phyloP scores from a whole-genome alignment of 306 rosid genomes.

The Clitoria ternatea region DNA sequence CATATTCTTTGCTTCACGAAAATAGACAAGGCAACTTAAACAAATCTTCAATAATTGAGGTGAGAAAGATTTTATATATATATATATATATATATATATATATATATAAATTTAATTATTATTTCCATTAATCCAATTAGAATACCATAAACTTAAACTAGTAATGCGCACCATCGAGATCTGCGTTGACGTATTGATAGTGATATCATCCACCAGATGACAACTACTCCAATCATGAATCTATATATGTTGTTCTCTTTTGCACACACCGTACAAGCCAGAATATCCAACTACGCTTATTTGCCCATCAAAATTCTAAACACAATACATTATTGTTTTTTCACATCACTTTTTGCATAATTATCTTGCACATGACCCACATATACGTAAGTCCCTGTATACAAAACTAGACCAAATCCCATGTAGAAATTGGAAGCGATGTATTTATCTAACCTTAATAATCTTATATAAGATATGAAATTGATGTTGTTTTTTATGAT shows the following conservation, averaged over 20 bases:
- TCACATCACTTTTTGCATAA: background rate
- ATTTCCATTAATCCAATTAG: constrained; percentile 3
- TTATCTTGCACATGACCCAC: background rate
- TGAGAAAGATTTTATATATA: background rate
- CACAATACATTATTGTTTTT: background rate
- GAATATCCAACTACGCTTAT: constrained; percentile 32
- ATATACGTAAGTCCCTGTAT: background rate
- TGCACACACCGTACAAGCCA: background rate
- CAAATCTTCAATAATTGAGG: constrained; percentile 13
- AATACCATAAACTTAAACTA: background rate
- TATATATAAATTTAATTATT: background rate
- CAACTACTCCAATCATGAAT: background rate
- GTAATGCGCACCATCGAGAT: constrained; percentile 14
- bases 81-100: no score
- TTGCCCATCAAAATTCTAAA: background rate
- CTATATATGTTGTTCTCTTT: background rate
- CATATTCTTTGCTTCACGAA: constrained; percentile 12
- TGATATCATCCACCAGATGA: background rate
- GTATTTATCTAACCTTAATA: no score
- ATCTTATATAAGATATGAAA: no score
- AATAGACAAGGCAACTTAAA: constrained; percentile 16
- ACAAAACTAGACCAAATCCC: constrained; percentile 1
- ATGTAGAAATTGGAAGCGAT: background rate
- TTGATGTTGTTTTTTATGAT: no score
- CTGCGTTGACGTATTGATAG: background rate